Evolutionary conservation across 306 rosid species (phyloP).

Genomic region (Acmispon strigosus): DNA sequence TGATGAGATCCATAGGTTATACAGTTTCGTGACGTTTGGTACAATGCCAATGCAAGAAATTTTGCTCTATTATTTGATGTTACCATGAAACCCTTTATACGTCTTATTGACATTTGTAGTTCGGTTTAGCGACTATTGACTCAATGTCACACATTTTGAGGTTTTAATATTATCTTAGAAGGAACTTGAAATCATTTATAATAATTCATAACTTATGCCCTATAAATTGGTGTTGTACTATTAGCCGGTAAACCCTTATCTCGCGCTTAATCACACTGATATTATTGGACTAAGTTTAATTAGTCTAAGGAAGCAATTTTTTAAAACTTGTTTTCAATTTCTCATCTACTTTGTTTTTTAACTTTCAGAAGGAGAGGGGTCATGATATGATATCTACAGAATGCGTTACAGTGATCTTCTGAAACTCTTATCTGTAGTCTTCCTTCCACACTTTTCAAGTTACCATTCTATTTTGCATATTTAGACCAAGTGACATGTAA

Average conservation of each 20-base stretch:
- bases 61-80: constrained; percentile 11
- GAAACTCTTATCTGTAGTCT: background rate
- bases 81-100: no score
- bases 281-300: no score
- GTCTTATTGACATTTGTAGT: no score
- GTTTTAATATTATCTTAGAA: no score
- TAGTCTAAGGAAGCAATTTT: no score
- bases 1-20: background rate
- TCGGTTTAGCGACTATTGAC: no score
- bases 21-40: background rate
- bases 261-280: no score
- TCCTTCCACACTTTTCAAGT: background rate
- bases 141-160: no score
- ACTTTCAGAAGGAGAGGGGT: constrained; percentile 42
- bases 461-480: constrained; percentile 9
- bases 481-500: background rate
- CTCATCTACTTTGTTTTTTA: constrained; percentile 10
- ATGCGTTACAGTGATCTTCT: constrained; percentile 8
- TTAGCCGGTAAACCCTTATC: no score
- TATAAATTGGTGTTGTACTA: no score
- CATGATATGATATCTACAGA: constrained; percentile 34
- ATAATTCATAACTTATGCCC: no score
- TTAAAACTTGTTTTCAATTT: background rate
- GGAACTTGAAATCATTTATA: no score
- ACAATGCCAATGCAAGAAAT: constrained; percentile 7